A percentile compares a stretch with the other conserved stretches of the same genome.
Conservation (phyloP, 1,284 basidiomycete species). For the Cystobasidiaceae sp. region DNA sequence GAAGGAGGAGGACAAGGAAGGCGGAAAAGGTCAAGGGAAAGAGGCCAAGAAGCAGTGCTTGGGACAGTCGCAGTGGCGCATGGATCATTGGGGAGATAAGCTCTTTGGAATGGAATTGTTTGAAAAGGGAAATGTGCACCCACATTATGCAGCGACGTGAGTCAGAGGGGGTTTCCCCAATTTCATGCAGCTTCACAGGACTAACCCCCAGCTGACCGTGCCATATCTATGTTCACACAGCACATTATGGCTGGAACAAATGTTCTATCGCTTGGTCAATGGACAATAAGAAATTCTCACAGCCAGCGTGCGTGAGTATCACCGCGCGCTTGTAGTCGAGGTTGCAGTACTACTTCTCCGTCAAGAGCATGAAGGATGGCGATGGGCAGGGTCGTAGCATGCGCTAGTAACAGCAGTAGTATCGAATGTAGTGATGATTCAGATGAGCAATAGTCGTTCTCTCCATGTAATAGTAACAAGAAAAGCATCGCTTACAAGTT, state of each 20-base stretch:
- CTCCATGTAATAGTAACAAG: too few species aligned
- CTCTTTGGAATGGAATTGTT: constrained; percentile 19
- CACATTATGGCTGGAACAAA: constrained; percentile 23
- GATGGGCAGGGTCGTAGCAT: too few species aligned
- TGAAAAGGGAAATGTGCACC: constrained; percentile 26
- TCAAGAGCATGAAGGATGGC: too few species aligned
- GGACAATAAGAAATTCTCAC: background rate
- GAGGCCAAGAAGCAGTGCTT: background rate
- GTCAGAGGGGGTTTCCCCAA: background rate
- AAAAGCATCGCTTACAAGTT: too few species aligned
- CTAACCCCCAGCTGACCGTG: background rate
- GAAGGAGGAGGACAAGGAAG: too few species aligned
- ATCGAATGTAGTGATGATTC: too few species aligned
- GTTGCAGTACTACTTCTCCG: background rate
- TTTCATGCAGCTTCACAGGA: background rate
- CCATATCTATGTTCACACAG: background rate
- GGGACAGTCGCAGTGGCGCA: background rate
- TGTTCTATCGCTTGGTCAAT: constrained; percentile 25
- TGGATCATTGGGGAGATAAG: constrained; percentile 24
- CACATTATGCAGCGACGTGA: constrained; percentile 27
- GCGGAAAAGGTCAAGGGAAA: background rate
- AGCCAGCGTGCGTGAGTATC: background rate
- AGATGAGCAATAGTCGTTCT: too few species aligned
- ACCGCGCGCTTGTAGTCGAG: background rate
- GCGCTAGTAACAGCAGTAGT: too few species aligned